Conservation (phyloP, 139 green algal species). For the Zygnema cylindricum region DNA sequence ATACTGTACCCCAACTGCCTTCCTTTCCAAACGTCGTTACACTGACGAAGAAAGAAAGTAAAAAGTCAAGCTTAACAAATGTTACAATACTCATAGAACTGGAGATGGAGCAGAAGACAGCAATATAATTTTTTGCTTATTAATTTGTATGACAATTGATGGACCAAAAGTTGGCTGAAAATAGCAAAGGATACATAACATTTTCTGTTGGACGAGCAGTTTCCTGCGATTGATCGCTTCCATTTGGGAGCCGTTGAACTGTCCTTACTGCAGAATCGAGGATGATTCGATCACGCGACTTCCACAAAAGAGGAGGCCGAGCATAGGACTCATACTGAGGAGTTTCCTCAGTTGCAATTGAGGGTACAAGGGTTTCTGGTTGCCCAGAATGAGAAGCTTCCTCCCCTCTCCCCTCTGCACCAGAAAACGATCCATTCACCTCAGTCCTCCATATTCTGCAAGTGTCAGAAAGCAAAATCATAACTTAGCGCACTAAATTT, state of each 20-base stretch:
- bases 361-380: background rate
- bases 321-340: background rate
- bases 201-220: background rate
- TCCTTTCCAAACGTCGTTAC: background rate
- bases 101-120: too few relatives aligned
- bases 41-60: conserved; percentile 4
- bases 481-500: too few relatives aligned
- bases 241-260: background rate
- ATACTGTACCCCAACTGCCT: background rate
- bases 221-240: background rate
- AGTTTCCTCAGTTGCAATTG: background rate
- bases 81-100: too few relatives aligned
- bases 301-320: background rate
- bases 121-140: too few relatives aligned
- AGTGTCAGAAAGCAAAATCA: too few relatives aligned
- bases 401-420: background rate
- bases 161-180: too few relatives aligned
- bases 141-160: too few relatives aligned
- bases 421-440: background rate
- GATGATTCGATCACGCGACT: background rate
- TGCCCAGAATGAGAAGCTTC: background rate
- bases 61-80: too few relatives aligned
- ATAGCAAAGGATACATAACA: background rate
- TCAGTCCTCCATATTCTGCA: background rate
- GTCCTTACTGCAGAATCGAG: background rate